These are phyloP conservation scores for Oryza meyeriana DNA, from an alignment of 176 grass and related monocot species.

Conservation along the genomic window DNA sequence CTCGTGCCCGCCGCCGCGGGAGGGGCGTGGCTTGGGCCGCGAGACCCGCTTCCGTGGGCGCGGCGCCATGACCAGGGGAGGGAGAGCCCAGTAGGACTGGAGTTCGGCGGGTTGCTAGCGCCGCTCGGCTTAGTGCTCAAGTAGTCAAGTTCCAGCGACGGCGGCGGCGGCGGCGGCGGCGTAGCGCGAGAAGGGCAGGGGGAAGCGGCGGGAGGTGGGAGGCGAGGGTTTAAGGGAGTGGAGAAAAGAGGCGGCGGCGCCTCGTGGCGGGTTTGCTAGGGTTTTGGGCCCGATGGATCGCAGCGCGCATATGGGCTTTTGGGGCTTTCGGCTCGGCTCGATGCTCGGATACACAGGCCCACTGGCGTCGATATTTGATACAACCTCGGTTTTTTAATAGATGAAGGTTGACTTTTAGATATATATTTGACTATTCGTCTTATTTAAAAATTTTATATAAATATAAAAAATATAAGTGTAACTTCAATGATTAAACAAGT, in stretches of 20 bases:
- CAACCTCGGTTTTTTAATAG: too few relatives aligned
- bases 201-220: constrained; percentile 13
- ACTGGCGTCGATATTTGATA: too few relatives aligned
- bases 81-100: not conserved
- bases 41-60: constrained; percentile 36
- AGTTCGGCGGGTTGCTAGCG: not conserved
- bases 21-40: constrained; percentile 30
- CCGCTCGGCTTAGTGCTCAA: too few relatives aligned
- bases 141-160: not conserved
- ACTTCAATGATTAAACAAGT: too few relatives aligned
- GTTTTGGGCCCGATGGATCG: not conserved
- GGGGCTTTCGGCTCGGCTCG: not conserved
- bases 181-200: not conserved
- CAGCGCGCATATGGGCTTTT: not conserved
- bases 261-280: not conserved
- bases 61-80: constrained; percentile 21
- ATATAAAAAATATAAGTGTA: too few relatives aligned
- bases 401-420: too few relatives aligned
- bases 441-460: too few relatives aligned
- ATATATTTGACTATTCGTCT: too few relatives aligned
- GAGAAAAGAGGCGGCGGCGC: not conserved
- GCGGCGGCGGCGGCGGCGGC: not conserved
- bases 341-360: too few relatives aligned
- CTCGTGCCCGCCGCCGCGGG: constrained; percentile 27
- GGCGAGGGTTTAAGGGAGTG: constrained; percentile 31